These are phyloP conservation scores for Yarrowia sp. DNA, from an alignment of 805 yeast species.

Conservation along the genomic window DNA sequence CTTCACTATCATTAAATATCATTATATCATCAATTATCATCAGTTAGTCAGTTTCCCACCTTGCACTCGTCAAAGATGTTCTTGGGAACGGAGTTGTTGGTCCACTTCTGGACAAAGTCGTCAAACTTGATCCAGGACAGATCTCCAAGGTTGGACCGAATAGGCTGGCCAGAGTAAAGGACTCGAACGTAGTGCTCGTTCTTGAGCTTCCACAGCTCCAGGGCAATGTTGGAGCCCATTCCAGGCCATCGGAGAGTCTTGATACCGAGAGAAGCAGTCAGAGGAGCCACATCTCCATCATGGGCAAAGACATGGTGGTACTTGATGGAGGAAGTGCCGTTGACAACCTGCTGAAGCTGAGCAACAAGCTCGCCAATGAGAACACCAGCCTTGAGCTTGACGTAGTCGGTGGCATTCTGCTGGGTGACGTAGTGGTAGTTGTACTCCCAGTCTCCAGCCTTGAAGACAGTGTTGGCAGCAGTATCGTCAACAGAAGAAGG, in stretches of 20 bases:
- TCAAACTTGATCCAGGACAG: constrained; percentile 40
- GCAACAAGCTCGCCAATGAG: constrained; percentile 52
- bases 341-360: constrained; percentile 47
- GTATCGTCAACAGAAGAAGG: constrained; percentile 47
- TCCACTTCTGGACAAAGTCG: constrained; percentile 36
- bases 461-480: constrained; percentile 52
- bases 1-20: background rate
- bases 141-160: constrained; percentile 40
- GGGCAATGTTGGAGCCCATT: constrained; percentile 56
- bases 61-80: constrained; percentile 20
- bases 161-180: constrained; percentile 51
- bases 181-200: constrained; percentile 50
- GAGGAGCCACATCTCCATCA: constrained; percentile 52
- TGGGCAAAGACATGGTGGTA: constrained; percentile 56
- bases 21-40: background rate
- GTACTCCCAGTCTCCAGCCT: constrained; percentile 56
- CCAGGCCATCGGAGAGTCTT: constrained; percentile 56
- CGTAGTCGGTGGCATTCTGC: constrained; percentile 51
- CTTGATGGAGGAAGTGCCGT: constrained; percentile 47
- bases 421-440: constrained; percentile 52
- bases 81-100: constrained; percentile 10
- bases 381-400: constrained; percentile 51
- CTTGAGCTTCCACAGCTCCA: constrained; percentile 52
- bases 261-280: constrained; percentile 52
- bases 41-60: constrained; percentile 3